Base-by-base conservation (phyloP, 208 protist species). In the Angomonas deanei region DNA sequence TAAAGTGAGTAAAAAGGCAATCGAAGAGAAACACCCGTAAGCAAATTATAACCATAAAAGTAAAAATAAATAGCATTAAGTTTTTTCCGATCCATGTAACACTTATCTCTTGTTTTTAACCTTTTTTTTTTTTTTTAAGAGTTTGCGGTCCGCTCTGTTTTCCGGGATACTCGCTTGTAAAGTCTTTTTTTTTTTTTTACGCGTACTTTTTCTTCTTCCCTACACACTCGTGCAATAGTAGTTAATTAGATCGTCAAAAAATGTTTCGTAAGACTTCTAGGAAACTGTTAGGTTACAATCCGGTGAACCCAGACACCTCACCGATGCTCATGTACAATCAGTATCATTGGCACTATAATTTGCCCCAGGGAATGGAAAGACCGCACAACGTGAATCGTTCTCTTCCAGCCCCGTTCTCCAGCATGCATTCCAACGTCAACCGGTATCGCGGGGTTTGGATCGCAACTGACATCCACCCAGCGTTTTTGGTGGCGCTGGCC, bases 321-420 rank as follows among this genome's bases (percentile, higher is more conserved):
- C 88, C 88, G n/a, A 92, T 92, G 85, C 62, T 95, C 48, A 74
- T 78, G 66, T 92, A 92, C 66, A 92, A 81, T 58, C 77, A 92
- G 60, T 92, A 87, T 53, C 85, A 92, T 68, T 95, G 88, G 86
- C 85, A 95, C 69, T 95, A 95, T 72, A 95, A 92, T 61, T 64
- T 92, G 23, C 88, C 84, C 39, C 88, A 95, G 63, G 81, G 81
- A 27, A 95, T 95, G 88, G 84, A 89, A 49, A 74, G 78, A 15
- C 88, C 88, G 1, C 70, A 85, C 75, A 78, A 66, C 30, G 84
- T 95, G n/a, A 95, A 95, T 60, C 73, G 86, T 21, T 78, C 71
- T 39, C 62, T 92, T 49, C 61, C 85, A 10, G 86, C 77, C 13
- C 88, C 88, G 0, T 90, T 79, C 48, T 71, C 82, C 61, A 62